These are phyloP conservation scores for Chaetoceros muelleri DNA, from an alignment of 108 stramenopile species.

Conservation along the genomic window DNA sequence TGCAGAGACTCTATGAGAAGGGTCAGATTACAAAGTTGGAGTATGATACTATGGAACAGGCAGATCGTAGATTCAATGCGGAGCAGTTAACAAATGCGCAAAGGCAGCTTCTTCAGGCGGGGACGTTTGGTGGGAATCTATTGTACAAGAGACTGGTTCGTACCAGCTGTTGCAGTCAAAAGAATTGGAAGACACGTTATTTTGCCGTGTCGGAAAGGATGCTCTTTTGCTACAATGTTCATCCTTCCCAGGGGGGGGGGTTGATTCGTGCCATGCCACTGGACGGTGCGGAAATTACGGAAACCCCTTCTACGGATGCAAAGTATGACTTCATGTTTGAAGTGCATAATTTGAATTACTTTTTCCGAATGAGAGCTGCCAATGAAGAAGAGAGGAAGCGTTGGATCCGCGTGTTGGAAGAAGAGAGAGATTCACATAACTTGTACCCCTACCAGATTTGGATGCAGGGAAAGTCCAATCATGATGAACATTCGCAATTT, in stretches of 20 bases:
- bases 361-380: constrained; percentile 60
- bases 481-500: constrained; percentile 23
- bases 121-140: constrained; percentile 54
- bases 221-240: constrained; percentile 82
- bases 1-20: constrained; percentile 85
- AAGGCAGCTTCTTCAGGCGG: constrained; percentile 9
- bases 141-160: constrained; percentile 70
- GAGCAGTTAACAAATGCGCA: constrained; percentile 56
- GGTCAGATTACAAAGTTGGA: constrained; percentile 80
- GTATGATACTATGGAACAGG: constrained; percentile 78
- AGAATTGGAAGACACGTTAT: constrained; percentile 85
- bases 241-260: constrained; percentile 21
- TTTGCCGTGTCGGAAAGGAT: constrained; percentile 90
- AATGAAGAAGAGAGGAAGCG: constrained; percentile 45
- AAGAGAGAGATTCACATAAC: constrained; percentile 56
- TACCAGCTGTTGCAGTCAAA: constrained; percentile 53
- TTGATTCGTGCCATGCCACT: constrained; percentile 81
- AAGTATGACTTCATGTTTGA: constrained; percentile 56
- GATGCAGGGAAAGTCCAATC: constrained; percentile 5
- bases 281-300: constrained; percentile 58
- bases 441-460: constrained; percentile 52
- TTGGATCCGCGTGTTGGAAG: constrained; percentile 55
- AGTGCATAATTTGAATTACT: constrained; percentile 57
- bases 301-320: constrained; percentile 14
- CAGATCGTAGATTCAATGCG: constrained; percentile 90